These are phyloP conservation scores for Colletotrichum musicola DNA, from an alignment of 2,329 filamentous ascomycete species.

Conservation along the genomic window DNA sequence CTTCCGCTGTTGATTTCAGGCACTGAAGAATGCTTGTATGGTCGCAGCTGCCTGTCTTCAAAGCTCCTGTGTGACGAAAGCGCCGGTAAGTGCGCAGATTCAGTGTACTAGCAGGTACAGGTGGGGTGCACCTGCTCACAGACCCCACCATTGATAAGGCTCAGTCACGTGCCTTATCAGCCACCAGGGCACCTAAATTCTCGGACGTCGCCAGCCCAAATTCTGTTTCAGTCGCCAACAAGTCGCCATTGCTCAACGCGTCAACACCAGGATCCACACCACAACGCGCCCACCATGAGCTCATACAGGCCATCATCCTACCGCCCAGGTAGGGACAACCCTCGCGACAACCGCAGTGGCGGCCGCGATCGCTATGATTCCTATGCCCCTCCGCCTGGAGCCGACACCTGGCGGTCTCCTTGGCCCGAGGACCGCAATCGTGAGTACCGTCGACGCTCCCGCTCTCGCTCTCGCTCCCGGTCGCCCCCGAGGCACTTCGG, in stretches of 20 bases:
- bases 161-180: slow-evolving; percentile 34
- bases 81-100: too few species aligned
- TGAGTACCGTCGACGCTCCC: slow-evolving; percentile 31
- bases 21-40: not conserved
- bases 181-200: slow-evolving; percentile 30
- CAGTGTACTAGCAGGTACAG: too few species aligned
- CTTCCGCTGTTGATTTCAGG: not conserved
- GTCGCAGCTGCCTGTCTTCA: not conserved
- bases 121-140: not conserved
- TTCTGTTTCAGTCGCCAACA: slow-evolving; percentile 13
- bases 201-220: slow-evolving; percentile 26
- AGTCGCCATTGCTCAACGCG: slow-evolving; percentile 26
- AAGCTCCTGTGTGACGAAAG: not conserved
- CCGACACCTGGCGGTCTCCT: slow-evolving; percentile 27
- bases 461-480: slow-evolving; percentile 6
- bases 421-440: slow-evolving; percentile 33
- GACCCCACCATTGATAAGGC: slow-evolving; percentile 6
- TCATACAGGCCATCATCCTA: slow-evolving; percentile 38
- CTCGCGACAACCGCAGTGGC: slow-evolving; percentile 27
- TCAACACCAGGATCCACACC: slow-evolving; percentile 38
- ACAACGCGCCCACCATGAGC: slow-evolving; percentile 36
- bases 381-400: slow-evolving; percentile 24
- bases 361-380: slow-evolving; percentile 18
- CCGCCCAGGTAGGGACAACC: slow-evolving; percentile 25
- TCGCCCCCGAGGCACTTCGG: slow-evolving; percentile 24